These are phyloP conservation scores for Colletotrichum sp. DNA, from an alignment of 2,329 filamentous ascomycete genomes.

Conservation along the genomic window DNA sequence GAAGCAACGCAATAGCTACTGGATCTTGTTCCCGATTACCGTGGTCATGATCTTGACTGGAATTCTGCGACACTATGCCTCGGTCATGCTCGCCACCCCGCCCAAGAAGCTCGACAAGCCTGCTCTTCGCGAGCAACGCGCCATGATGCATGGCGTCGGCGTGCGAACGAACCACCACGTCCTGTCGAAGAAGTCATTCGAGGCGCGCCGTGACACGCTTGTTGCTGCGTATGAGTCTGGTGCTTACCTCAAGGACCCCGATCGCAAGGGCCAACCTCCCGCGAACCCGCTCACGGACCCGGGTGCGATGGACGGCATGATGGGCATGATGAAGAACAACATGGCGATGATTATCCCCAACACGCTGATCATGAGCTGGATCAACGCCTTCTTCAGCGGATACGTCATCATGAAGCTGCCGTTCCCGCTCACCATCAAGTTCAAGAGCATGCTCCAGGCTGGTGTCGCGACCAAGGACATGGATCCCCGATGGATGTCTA, in stretches of 20 bases:
- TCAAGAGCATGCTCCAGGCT: conserved; percentile 99
- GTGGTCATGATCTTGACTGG: conserved; percentile 98
- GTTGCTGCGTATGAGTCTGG: conserved; percentile 84
- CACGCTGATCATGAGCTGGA: conserved; percentile 99
- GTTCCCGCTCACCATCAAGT: conserved; percentile 96
- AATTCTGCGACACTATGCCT: conserved; percentile 94
- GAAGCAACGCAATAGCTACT: conserved; percentile 73
- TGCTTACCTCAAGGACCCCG: conserved; percentile 87
- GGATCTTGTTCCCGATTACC: conserved; percentile 97
- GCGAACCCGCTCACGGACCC: conserved; percentile 96
- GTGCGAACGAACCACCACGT: conserved; percentile 83
- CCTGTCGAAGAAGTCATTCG: conserved; percentile 79
- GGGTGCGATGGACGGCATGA: conserved; percentile 98
- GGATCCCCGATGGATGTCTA: conserved; percentile 98
- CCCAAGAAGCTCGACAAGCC: conserved; percentile 83
- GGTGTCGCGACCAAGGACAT: conserved; percentile 95
- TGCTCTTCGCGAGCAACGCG: conserved; percentile 84
- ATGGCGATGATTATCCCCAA: conserved; percentile 99
- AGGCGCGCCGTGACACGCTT: conserved; percentile 79
- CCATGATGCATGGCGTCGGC: conserved; percentile 82
- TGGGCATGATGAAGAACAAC: conserved; percentile 99
- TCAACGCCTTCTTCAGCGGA: conserved; percentile 98
- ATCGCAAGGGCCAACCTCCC: conserved; percentile 82
- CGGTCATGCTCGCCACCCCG: conserved; percentile 83
- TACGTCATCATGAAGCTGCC: conserved; percentile 99